Evolutionary conservation across 2,329 filamentous ascomycete species (phyloP).

Genomic region (Cryoendolithus antarcticus): DNA sequence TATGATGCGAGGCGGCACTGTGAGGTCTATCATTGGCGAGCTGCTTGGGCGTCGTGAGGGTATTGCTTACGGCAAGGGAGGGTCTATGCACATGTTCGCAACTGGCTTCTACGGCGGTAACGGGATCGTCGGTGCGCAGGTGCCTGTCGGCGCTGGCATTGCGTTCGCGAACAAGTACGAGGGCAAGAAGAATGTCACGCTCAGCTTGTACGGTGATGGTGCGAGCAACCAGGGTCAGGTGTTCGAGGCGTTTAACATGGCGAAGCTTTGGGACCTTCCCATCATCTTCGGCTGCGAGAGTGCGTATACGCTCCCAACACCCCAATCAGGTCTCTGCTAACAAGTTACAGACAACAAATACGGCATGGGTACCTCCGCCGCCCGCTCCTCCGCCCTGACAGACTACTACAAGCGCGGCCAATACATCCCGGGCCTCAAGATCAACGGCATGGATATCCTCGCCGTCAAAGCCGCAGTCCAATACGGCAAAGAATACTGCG

Average conservation of each 20-base stretch:
- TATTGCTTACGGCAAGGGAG: conserved; percentile 97
- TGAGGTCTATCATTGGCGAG: conserved; percentile 91
- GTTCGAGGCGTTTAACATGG: conserved; percentile 99
- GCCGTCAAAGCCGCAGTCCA: conserved; percentile 93
- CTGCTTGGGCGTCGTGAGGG: conserved; percentile 88
- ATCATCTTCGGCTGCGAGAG: conserved; percentile 97
- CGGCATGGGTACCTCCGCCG: conserved; percentile 95
- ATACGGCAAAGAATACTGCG: conserved; percentile 82
- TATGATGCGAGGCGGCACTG: conserved; percentile 82
- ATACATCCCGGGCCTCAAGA: conserved; percentile 98
- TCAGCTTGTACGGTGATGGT: conserved; percentile 74
- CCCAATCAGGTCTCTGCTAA: conserved; percentile 10
- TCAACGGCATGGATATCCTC: conserved; percentile 98
- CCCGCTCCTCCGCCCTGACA: conserved; percentile 86
- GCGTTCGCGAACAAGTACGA: conserved; percentile 96
- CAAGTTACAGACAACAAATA: conserved; percentile 99
- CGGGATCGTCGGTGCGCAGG: conserved; percentile 97
- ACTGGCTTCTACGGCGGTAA: conserved; percentile 98
- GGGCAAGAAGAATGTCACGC: conserved; percentile 69
- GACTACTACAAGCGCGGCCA: conserved; percentile 99
- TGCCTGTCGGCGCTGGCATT: conserved; percentile 90
- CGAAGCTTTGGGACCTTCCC: conserved; percentile 95
- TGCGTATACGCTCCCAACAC: conserved; percentile 36
- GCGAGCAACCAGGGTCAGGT: conserved; percentile 98
- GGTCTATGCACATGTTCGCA: conserved; percentile 99